Evolutionary conservation across 352 stramenopile genomes (phyloP).

Genomic region (Pythium folliculosum): DNA sequence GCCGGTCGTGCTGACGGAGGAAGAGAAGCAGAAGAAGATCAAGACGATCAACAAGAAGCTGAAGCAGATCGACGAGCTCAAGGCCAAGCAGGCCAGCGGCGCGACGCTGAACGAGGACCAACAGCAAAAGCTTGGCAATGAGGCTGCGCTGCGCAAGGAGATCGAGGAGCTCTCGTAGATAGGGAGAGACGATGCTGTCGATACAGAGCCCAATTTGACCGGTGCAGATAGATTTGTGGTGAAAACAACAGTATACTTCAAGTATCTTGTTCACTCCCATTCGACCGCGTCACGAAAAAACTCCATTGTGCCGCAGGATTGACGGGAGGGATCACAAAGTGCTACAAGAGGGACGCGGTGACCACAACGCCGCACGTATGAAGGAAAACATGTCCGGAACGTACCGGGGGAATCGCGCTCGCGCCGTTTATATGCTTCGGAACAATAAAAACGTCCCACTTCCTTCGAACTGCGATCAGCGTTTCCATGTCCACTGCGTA

Average conservation of each 20-base stretch:
- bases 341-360: slow-evolving; percentile 26
- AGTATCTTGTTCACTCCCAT: neutral
- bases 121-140: slow-evolving; percentile 70
- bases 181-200: neutral
- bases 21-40: slow-evolving; percentile 87
- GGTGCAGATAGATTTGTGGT: slow-evolving; percentile 7
- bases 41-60: slow-evolving; percentile 86
- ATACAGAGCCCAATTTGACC: neutral
- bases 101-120: slow-evolving; percentile 83
- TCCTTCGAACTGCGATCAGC: slow-evolving; percentile 27
- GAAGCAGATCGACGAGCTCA: slow-evolving; percentile 87
- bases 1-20: slow-evolving; percentile 47
- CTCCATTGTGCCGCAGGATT: slow-evolving; percentile 36
- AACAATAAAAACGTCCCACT: slow-evolving; percentile 34
- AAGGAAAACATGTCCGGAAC: neutral
- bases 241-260: neutral
- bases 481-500: slow-evolving; percentile 39
- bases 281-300: neutral
- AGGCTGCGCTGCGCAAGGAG: slow-evolving; percentile 68
- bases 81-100: slow-evolving; percentile 71
- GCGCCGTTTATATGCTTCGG: slow-evolving; percentile 23
- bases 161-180: slow-evolving; percentile 53
- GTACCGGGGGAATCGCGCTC: slow-evolving; percentile 39
- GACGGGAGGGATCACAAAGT: slow-evolving; percentile 45
- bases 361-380: neutral